Evolutionary conservation across 192 early-diverging fungal genomes (phyloP), one percentile per base, ranked within the genome.

Genomic region (Dimargaris verticillata): DNA sequence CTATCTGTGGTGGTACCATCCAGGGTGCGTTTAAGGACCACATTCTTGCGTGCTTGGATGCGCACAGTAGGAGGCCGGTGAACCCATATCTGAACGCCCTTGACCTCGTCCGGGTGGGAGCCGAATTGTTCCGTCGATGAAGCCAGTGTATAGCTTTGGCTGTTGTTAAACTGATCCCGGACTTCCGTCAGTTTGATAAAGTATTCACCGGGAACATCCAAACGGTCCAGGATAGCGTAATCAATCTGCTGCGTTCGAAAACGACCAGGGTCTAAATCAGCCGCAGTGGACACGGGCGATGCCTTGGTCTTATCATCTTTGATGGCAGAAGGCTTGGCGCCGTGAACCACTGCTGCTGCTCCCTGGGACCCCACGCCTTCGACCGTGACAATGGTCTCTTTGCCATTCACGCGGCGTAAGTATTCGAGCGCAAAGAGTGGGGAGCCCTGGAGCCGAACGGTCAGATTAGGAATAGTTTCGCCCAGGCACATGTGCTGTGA

Each of bases 131-230:
- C 17, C 48, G 24, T 14, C 15, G 53, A 24, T 10, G 70, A 66
- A 9, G 69, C 49, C 64, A 69, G 61, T 7, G 50, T 28, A 6
- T 65, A 67, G 7, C 67, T 65, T 50, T 71, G 70, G 63, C 71
- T 74, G 59, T 69, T 70, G 9, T 67, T 67, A 28, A 71, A 69
- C 20, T 68, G 67, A 5, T 69, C 63, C 53, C 33, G 33, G 7
- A 38, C 33, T 7, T 64, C 63, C 43, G 68, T 68, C 5, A 75
- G 64, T 63, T 67, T 65, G 64, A 71, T 72, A 44, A 75, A 68
- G 5, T 75, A 72, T 54, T 75, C 69, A 28, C 73, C 73, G 1
- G 73, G 50, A 18, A 62, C 67, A 44, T 66, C 44, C 58, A 72
- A 71, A 22, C 68, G 66, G 60, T 75, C 73, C 55, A 62, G 70